Base-by-base conservation (phyloP, 2,329 filamentous ascomycete genomes). In the Penicillium sclerotigenum region DNA sequence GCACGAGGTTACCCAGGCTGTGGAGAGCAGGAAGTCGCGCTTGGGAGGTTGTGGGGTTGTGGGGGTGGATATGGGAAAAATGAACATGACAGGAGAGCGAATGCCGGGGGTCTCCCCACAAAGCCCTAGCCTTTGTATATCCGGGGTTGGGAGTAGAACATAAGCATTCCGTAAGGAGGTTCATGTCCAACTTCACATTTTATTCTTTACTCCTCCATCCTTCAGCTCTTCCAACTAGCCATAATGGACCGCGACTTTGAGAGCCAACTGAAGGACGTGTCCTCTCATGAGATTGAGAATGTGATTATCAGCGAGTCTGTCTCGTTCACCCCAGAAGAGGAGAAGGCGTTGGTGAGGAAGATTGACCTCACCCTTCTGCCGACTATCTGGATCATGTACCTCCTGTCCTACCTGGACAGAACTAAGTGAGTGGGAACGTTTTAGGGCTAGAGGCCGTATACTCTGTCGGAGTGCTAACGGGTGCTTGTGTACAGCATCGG, bases 341-440 rank as follows among this genome's bases (percentile, higher is more conserved):
- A 75, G 57, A 79, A 76, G 58, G 72, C 75, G 20, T 62, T 80
- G 4, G 73, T 81, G 28, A 66, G 75, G n/a, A 76, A 76, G 49
- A 71, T 74, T 53, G 79, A 81, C 59, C 51, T 77, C 10, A 75
- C 68, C 33, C 68, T 81, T 0, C 61, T 81, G 29, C 79, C 79
- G 7, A 75, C 72, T 0, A 78, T 81, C 28, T 80, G 77, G 77
- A 59, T 80, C 34, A 80, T 81, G 76, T 81, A 80, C 54, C 63
- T 80, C 20, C 65, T 80, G 8, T 77, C 73, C 1, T 80, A 80
- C 55, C 75, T 80, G 76, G 64, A 66, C 24, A 43, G 63, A 11
- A 66, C 63, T 13, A 66, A 66, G 64, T 66, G 52, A 26, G 55
- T 45, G 20, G 4, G 5, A 2, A 33, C 18, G 4, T 11, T 26